Evolutionary conservation across 75 land plant genomes (phyloP).

Genomic region (Cupressus sempervirens): DNA sequence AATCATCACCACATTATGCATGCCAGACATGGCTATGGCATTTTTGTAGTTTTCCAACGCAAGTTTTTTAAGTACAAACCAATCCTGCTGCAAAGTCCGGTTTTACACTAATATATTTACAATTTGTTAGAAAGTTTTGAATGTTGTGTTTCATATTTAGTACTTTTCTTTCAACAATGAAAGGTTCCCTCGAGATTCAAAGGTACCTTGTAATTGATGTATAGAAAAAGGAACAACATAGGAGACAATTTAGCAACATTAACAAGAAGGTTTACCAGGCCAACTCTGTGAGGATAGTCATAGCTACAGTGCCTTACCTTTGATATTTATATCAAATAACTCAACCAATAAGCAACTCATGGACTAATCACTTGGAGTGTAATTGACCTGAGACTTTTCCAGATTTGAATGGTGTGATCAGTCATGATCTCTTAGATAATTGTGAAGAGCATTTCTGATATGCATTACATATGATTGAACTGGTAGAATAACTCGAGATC

Average conservation of each 20-base stretch:
- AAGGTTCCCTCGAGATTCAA: background rate
- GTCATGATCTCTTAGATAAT: background rate
- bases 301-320: background rate
- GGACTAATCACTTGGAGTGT: background rate
- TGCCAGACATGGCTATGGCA: background rate
- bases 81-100: background rate
- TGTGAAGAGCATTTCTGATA: background rate
- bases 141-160: background rate
- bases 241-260: background rate
- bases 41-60: background rate
- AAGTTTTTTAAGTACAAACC: background rate
- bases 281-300: background rate
- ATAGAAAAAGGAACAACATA: background rate
- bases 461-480: background rate
- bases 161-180: no score
- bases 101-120: background rate
- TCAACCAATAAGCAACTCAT: background rate
- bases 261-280: background rate
- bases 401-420: background rate
- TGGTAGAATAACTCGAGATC: background rate
- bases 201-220: background rate
- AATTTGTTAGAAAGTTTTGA: background rate
- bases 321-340: background rate
- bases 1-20: background rate
- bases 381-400: background rate